Evolutionary conservation across 2,329 filamentous ascomycete species (phyloP).

Genomic region (Trichoderma guizhouense): DNA sequence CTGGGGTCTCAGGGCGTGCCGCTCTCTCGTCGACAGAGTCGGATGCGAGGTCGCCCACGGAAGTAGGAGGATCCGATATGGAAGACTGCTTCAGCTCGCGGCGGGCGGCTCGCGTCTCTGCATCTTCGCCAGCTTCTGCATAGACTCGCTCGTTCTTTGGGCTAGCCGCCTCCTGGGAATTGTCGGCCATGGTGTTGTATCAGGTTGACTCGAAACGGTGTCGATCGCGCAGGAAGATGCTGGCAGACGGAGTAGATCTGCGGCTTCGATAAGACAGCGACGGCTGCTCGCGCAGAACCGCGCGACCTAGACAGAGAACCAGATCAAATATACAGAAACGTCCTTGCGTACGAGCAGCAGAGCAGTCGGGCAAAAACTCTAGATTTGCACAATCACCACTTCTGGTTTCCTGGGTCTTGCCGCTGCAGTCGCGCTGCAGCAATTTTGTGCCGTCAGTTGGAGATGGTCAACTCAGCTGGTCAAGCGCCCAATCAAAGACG

Average conservation of each 20-base stretch:
- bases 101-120: slow-evolving; percentile 60
- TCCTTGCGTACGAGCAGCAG: background rate
- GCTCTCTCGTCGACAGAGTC: slow-evolving; percentile 26
- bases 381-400: background rate
- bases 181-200: slow-evolving; percentile 41
- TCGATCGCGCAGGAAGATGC: slow-evolving; percentile 20
- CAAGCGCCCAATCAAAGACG: background rate
- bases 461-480: slow-evolving; percentile 8
- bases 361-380: background rate
- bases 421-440: slow-evolving; percentile 9
- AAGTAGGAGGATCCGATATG: slow-evolving; percentile 49
- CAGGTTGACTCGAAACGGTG: slow-evolving; percentile 18
- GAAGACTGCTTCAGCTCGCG: slow-evolving; percentile 63
- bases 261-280: background rate
- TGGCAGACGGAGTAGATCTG: background rate
- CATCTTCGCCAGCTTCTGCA: slow-evolving; percentile 51
- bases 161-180: slow-evolving; percentile 38
- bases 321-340: background rate
- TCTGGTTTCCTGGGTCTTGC: background rate
- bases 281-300: slow-evolving; percentile 16
- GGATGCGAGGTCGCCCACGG: background rate
- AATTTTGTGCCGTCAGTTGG: slow-evolving; percentile 4
- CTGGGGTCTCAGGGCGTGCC: slow-evolving; percentile 33
- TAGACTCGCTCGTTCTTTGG: slow-evolving; percentile 35
- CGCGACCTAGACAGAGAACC: slow-evolving; percentile 1